phyloP scores from a whole-genome alignment of 257 asterid species.

The Solanum sejunctum region DNA sequence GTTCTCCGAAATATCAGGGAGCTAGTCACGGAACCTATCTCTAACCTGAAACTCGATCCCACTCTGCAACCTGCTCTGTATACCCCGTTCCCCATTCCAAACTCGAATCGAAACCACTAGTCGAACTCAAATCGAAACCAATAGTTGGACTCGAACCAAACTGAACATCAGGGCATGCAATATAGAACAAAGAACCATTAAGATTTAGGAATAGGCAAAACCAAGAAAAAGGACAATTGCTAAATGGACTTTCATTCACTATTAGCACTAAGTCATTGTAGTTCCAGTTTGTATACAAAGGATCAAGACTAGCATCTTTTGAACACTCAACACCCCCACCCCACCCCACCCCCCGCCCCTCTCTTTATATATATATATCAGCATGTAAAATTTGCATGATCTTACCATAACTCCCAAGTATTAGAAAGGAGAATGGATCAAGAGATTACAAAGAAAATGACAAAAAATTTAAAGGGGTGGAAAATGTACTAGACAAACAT shows the following conservation, averaged over 20 bases:
- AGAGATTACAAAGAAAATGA: background rate
- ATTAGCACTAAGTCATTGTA: background rate
- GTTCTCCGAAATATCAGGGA: no score
- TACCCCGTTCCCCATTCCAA: no score
- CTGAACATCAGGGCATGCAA: no score
- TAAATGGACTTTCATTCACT: background rate
- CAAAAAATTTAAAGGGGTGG: background rate
- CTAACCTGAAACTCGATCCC: no score
- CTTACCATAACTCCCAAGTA: conserved; percentile 1
- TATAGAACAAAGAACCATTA: background rate
- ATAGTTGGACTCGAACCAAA: no score
- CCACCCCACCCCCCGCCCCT: no score
- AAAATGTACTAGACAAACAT: background rate
- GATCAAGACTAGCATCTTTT: conserved; percentile 10
- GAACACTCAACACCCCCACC: background rate
- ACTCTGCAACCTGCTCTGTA: no score
- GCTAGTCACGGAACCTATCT: no score
- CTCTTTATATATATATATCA: background rate
- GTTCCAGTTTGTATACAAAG: conserved; percentile 10
- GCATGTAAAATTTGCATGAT: conserved; percentile 19
- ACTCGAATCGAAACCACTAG: no score
- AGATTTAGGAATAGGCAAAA: background rate
- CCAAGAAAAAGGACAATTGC: background rate
- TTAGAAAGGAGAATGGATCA: background rate
- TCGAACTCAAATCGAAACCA: no score